Conservation (phyloP, 2,329 filamentous ascomycete genomes). For the Trichoderma aggressivum region DNA sequence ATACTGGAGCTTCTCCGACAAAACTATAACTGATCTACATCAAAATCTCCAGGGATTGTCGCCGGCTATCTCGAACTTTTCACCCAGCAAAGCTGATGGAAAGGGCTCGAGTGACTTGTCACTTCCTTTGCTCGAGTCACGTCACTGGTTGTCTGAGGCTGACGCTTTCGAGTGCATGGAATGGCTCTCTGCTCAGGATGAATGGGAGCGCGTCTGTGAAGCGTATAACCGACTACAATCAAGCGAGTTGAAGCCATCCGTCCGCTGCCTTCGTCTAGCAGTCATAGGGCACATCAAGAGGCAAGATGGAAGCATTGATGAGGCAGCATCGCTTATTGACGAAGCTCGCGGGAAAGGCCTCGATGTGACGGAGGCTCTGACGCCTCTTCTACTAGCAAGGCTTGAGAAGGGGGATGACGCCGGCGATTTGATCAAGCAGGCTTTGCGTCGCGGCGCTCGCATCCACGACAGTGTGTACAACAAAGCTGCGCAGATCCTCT, state of each 20-base stretch:
- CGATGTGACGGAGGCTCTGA: constrained; percentile 41
- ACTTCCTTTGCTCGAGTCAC: background rate
- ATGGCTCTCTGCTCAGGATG: constrained; percentile 22
- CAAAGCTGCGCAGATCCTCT: constrained; percentile 33
- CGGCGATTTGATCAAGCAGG: constrained; percentile 27
- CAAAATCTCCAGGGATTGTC: background rate
- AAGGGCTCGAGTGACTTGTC: background rate
- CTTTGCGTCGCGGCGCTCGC: constrained; percentile 27
- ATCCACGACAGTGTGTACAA: constrained; percentile 38
- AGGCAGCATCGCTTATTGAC: constrained; percentile 40
- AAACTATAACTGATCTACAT: constrained; percentile 23
- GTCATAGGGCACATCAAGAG: constrained; percentile 42
- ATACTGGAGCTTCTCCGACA: constrained; percentile 34
- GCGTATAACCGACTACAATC: constrained; percentile 39
- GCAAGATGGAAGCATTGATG: constrained; percentile 28
- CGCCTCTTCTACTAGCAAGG: constrained; percentile 38
- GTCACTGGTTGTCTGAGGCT: background rate
- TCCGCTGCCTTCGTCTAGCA: constrained; percentile 45
- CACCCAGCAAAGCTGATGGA: background rate
- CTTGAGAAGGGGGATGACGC: constrained; percentile 34
- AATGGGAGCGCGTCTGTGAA: constrained; percentile 33
- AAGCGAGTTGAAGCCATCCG: constrained; percentile 36
- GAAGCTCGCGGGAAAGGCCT: constrained; percentile 39
- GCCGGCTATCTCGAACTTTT: background rate
- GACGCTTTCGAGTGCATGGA: constrained; percentile 17